Evolutionary conservation across 768 basidiomycete genomes (phyloP).

Genomic region (Lactifluus hygrophoroides): DNA sequence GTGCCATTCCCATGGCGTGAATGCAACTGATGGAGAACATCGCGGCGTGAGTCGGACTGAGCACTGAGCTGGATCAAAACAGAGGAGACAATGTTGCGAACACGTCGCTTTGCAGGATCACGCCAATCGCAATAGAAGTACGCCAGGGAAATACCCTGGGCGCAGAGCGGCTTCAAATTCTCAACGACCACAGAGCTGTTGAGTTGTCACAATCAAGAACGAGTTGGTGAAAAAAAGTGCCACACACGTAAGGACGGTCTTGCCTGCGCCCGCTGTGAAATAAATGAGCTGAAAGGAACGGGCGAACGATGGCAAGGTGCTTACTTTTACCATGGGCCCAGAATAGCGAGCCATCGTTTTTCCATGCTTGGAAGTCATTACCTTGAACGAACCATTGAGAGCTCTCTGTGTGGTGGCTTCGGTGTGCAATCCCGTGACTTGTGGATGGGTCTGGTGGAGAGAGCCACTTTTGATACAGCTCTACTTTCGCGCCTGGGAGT

Average conservation of each 20-base stretch:
- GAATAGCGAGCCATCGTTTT: background rate
- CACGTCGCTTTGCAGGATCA: constrained; percentile 14
- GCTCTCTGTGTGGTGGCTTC: background rate
- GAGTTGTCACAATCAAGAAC: background rate
- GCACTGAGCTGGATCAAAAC: constrained; percentile 21
- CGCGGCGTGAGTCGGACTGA: background rate
- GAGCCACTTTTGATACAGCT: constrained; percentile 3
- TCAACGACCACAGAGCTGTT: constrained; percentile 9
- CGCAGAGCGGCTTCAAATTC: background rate
- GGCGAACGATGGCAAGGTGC: background rate
- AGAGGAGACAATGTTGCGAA: constrained; percentile 18
- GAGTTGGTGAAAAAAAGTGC: background rate
- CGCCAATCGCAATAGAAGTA: constrained; percentile 24
- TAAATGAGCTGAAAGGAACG: background rate
- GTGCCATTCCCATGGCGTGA: background rate
- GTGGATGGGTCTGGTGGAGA: constrained; percentile 5
- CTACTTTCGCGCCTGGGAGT: background rate
- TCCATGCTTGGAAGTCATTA: constrained; percentile 2
- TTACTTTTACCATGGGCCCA: constrained; percentile 4
- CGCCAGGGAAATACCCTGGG: constrained; percentile 7
- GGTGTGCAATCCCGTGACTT: constrained; percentile 3
- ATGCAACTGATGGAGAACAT: background rate
- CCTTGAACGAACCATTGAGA: constrained; percentile 5
- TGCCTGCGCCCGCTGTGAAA: constrained; percentile 8
- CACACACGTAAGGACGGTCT: constrained; percentile 8